Percentiles rank a stretch among this genome's conserved stretches.
Conservation (phyloP, 2,329 filamentous ascomycete species). For the Epichloe bromicola region DNA sequence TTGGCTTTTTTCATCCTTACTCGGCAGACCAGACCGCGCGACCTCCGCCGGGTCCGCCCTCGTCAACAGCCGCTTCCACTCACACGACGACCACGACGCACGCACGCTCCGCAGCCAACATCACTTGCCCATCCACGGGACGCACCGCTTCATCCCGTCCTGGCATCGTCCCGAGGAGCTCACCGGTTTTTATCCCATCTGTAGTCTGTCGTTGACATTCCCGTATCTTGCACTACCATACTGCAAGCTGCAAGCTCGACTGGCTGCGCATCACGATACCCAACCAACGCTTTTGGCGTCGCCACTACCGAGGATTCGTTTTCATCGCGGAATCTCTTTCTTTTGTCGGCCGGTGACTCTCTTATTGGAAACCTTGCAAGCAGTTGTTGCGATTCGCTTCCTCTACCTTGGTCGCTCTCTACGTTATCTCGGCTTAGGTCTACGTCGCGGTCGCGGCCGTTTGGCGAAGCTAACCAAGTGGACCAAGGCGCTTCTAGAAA, state of each 20-base stretch:
- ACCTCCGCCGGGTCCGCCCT: conserved; percentile 3
- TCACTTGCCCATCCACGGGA: not conserved
- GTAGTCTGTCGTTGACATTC: not conserved
- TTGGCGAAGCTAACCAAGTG: not conserved
- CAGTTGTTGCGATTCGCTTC: not conserved
- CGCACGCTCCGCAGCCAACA: conserved; percentile 3
- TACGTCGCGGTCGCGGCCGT: not conserved
- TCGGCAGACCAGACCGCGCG: conserved; percentile 1
- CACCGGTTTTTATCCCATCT: not conserved
- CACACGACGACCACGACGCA: not conserved
- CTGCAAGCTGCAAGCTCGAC: not conserved
- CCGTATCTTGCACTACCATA: not conserved
- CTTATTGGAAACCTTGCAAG: not conserved
- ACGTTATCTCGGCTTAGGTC: not conserved
- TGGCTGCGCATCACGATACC: conserved; percentile 2
- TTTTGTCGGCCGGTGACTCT: not conserved
- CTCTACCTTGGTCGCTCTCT: not conserved
- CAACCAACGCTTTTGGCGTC: not conserved
- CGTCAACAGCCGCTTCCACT: conserved; percentile 1
- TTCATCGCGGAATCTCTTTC: not conserved
- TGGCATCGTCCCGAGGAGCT: not conserved
- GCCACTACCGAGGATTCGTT: not conserved
- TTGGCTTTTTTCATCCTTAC: not conserved
- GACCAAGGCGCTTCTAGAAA: not conserved
- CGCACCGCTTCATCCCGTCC: not conserved